Base-by-base conservation (phyloP, 179 eudicot genomes). In the Amaranthus tricolor region DNA sequence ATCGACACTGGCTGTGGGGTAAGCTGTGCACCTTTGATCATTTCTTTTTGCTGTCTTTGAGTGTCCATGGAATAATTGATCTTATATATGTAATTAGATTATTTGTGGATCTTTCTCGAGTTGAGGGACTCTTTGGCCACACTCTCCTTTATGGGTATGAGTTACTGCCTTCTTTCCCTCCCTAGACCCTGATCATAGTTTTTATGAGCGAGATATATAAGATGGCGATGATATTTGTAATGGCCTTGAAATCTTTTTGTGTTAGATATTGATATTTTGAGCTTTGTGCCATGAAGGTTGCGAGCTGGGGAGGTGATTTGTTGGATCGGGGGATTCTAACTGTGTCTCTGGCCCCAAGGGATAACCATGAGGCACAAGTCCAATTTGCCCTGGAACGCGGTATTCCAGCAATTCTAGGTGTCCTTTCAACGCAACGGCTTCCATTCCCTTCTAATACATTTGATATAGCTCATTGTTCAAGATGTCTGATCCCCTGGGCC, bases 271-370 rank as follows among this genome's bases (percentile, higher is more conserved):
- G 45, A 72, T 72, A 21, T 66, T 65, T 53, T 45, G 52, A 56
- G 48, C 55, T 40, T 4, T 45, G 43, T 74, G 31, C 51, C 71
- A 6, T 80, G 17, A 73, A 95, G 99, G 99, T 95, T 72, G 99
- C 99, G n/a, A 95, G 99, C 71, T 95, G 97, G 97, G 99, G 99
- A 90, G 97, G 99, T 49, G 97, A 95, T 78, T 82, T 95, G 71
- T 85, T 95, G 31, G 97, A 89, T 77, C 96, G 97, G 10, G 94
- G 93, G 52, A 89, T 95, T 66, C 77, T 95, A 12, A 89, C 99
- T 4, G 86, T 95, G 55, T 95, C 99, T 66, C 87, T 95, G 62
- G 99, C 99, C 10, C 99, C 99, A 8, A 86, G 99, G 76, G 99
- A 95, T 80, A 92, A 92, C 76, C 99, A 95, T 57, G 87, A 95